These are phyloP conservation scores for Linnemannia zychae DNA, from an alignment of 192 early-diverging fungal species.

Conservation along the genomic window DNA sequence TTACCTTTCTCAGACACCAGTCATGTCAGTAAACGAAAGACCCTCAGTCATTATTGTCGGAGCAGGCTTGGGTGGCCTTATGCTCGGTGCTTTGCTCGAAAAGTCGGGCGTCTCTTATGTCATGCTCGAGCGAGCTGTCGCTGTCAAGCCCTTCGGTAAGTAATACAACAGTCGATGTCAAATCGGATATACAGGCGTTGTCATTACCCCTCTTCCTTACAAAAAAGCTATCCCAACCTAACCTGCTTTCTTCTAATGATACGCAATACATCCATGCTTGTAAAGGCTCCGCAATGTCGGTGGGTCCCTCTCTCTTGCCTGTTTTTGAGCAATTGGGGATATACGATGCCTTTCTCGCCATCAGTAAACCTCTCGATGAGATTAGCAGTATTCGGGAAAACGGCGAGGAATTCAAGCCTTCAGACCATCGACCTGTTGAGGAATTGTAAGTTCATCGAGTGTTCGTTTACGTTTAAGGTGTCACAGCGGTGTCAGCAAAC, in stretches of 20 bases:
- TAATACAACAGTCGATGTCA: background rate
- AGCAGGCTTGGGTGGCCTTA: background rate
- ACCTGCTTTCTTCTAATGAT: background rate
- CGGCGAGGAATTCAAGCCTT: too few relatives aligned
- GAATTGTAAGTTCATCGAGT: background rate
- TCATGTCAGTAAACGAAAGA: background rate
- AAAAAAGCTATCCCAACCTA: too few relatives aligned
- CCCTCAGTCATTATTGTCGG: background rate
- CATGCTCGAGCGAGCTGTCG: background rate
- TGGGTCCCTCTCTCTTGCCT: background rate
- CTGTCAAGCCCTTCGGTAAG: background rate
- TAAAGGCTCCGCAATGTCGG: background rate
- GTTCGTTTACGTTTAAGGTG: background rate
- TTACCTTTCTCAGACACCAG: background rate
- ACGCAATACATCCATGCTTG: too few relatives aligned
- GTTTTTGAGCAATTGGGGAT: conserved; percentile 21
- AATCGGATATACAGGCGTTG: background rate
- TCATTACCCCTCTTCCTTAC: too few relatives aligned
- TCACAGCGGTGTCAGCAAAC: too few relatives aligned
- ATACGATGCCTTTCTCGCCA: background rate
- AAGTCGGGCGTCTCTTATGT: background rate
- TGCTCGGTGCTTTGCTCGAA: background rate
- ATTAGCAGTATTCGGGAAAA: too few relatives aligned
- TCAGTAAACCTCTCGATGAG: background rate
- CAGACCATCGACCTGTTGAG: too few relatives aligned